Base-by-base conservation (phyloP, 208 protist genomes). In the Trypanosoma scelopori region DNA sequence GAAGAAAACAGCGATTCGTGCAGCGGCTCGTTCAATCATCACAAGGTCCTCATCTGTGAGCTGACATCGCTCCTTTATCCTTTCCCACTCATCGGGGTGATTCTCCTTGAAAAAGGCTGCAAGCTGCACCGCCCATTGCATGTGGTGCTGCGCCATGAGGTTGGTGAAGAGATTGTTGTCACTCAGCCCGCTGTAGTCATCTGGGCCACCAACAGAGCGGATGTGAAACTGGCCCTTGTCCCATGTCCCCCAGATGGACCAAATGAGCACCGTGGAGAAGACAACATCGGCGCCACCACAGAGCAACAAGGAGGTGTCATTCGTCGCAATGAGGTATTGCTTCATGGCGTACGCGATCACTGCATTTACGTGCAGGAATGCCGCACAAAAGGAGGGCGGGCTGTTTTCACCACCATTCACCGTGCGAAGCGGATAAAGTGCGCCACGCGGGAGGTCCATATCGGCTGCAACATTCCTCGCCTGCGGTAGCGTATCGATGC, bases 141-240 rank as follows among this genome's bases (percentile, higher is more conserved):
- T 63, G 56, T 94, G 89, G 50, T 85, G 70, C 74, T 92, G 79
- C 16, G 86, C 92, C 84, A 97, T 90, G 28, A 95, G 27, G 67
- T 97, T 97, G 39, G 92, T 97, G 71, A 95, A 97, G 61, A 92
- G 88, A 75, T 94, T 93, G 79, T 97, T 87, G 79, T 95, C 79
- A n/a, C 83, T 78, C 11, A 93, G 56, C 45, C 82, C 85, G 55
- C 78, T 93, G 79, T 95, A 95, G 53, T 85, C 80, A 65, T 97
- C 92, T 30, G 88, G 86, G 7, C 92, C 88, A 0, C 86, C 84
- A 18, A 97, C 89, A 55, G 66, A 92, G 35, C 89, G 84, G 45
- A 97, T 60, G 62, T 95, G 89, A 49, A 95, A 95, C 46, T 74
- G 45, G 13, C 87, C 92, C 42, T 88, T 82, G 42, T 84, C 79